These are phyloP conservation scores for Nakazawaea siamensis DNA, from an alignment of 805 yeast genomes.

Conservation along the genomic window DNA sequence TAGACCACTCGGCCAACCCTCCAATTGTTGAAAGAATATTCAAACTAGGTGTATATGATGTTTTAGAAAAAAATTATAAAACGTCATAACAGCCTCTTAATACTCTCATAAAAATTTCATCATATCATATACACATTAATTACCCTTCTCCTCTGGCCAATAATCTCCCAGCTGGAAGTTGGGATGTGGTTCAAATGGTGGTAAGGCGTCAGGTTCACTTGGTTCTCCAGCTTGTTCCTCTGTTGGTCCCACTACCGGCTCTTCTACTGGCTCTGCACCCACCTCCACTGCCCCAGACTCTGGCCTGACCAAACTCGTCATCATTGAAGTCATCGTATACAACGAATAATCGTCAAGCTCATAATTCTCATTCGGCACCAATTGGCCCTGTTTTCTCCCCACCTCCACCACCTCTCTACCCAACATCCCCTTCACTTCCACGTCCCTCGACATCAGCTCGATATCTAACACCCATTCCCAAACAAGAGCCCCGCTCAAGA, in stretches of 20 bases:
- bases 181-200: conserved; percentile 36
- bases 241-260: too few species aligned
- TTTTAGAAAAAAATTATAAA: too few species aligned
- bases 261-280: too few species aligned
- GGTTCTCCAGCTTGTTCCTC: too few species aligned
- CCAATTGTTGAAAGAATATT: conserved; percentile 11
- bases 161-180: conserved; percentile 39
- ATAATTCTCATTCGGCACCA: conserved; percentile 3
- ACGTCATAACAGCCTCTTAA: too few species aligned
- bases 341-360: background rate
- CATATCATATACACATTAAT: background rate
- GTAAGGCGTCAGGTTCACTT: too few species aligned
- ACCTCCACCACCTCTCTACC: conserved; percentile 41
- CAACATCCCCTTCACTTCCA: conserved; percentile 49
- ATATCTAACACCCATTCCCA: conserved; percentile 66
- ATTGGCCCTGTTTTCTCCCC: background rate
- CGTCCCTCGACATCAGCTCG: conserved; percentile 36
- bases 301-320: too few species aligned
- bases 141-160: conserved; percentile 12
- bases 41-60: too few species aligned
- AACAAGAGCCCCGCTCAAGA: conserved; percentile 41
- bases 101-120: too few species aligned
- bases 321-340: too few species aligned
- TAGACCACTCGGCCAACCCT: conserved; percentile 30
- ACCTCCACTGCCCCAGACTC: too few species aligned